Base-by-base conservation (phyloP, 192 early-diverging fungal species). In the Mortierella hygrophila region DNA sequence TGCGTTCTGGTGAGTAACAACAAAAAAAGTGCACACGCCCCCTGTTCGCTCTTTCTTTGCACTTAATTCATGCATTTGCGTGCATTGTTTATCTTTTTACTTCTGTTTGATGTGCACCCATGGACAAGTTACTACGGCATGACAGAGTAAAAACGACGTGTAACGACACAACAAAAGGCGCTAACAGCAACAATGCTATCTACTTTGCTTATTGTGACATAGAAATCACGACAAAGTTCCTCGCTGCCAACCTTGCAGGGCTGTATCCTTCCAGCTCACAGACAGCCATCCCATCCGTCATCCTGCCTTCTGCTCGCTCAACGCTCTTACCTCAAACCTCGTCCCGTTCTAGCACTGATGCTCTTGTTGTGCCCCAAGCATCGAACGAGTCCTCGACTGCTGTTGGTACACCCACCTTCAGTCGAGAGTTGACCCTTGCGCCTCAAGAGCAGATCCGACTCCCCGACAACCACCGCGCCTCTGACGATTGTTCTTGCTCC, bases 161-260 rank as follows among this genome's bases (percentile, higher is more conserved):
- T 32, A 65, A 32, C 55, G n/a, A 57, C 55, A 57, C n/a, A 15
- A 57, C 6, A 57, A n/a, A 23, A 37, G 0, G 38, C 6, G 23
- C 44, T 72, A 41, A 72, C 42, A 46, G 38, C 29, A 46, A 46
- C n/a, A 29, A 70, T 38, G 35, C 18, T 18, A 0, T 23, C 3
- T 26, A 7, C 55, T 32, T 23, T 65, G 1, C 9, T 13, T 65
- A 21, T 29, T 46, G n/a, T 29, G 42, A 6, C 0, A 55, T 76
- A 84, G 82, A 84, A 37, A 44, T 79, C 4, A 84, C 82, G 21
- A 71, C 82, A 52, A 75, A 78, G 23, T 84, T 84, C 57, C 68
- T 84, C 44, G 65, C 82, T 37, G 38, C 73, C 29, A 84, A 79
- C 49, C 41, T 84, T 40, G 63, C 47, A 7, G 54, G 77, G 5